Percentiles rank a stretch among this genome's conserved stretches.
phyloP scores from a whole-genome alignment of 2,329 filamentous ascomycete genomes.

The Fusarium sp. region DNA sequence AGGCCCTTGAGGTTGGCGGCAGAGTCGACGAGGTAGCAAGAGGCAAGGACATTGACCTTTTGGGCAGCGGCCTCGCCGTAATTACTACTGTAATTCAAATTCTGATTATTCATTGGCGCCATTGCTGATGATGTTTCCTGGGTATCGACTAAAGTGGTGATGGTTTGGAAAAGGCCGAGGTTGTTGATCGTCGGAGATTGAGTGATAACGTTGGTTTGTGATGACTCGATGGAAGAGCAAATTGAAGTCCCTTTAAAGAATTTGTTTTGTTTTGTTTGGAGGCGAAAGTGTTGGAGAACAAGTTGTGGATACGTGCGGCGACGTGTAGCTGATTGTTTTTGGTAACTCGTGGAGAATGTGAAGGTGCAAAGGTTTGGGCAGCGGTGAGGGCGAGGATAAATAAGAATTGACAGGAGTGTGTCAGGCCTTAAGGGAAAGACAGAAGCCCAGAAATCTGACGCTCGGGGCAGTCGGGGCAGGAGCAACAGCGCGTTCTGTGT shows the following conservation, averaged over 20 bases:
- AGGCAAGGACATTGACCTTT: constrained; percentile 84
- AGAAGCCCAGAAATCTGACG: constrained; percentile 34
- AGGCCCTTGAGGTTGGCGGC: constrained; percentile 81
- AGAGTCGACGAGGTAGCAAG: constrained; percentile 87
- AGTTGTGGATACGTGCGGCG: constrained; percentile 3
- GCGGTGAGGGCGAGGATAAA: constrained; percentile 31
- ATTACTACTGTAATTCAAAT: constrained; percentile 79
- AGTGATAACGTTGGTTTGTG: constrained; percentile 6
- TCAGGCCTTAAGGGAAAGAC: constrained; percentile 14
- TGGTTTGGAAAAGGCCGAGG: constrained; percentile 16
- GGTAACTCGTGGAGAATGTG: constrained; percentile 19
- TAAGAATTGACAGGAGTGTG: neutral
- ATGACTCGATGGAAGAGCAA: constrained; percentile 8
- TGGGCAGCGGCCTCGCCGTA: constrained; percentile 75
- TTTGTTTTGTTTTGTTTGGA: constrained; percentile 12
- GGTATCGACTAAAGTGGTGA: constrained; percentile 38
- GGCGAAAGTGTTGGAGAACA: constrained; percentile 6
- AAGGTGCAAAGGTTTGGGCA: constrained; percentile 34
- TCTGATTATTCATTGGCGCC: constrained; percentile 78
- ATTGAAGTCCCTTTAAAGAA: constrained; percentile 16
- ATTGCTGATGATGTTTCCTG: constrained; percentile 55
- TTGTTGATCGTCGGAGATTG: constrained; percentile 27
- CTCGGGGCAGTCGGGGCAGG: constrained; percentile 36
- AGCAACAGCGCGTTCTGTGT: constrained; percentile 24
- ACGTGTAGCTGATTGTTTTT: constrained; percentile 16